These are phyloP conservation scores for Corchorus olitorius DNA, from an alignment of 345 rosid genomes.

Conservation along the genomic window DNA sequence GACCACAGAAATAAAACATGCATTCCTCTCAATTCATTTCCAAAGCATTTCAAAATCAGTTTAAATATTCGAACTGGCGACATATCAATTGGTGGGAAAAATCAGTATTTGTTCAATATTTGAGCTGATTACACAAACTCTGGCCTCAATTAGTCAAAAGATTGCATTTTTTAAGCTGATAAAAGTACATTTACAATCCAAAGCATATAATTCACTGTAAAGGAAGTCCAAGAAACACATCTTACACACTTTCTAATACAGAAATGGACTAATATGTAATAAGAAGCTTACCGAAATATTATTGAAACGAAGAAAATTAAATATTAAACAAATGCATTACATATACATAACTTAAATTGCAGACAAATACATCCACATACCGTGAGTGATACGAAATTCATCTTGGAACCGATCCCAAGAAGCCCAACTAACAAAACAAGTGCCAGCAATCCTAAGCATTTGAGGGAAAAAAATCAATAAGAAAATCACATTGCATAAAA, in stretches of 20 bases:
- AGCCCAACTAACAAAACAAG: slow-evolving; percentile 55
- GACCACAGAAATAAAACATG: too few relatives aligned
- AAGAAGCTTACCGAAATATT: neutral
- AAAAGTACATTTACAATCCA: neutral
- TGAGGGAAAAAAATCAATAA: neutral
- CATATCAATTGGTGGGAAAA: neutral
- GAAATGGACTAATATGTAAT: neutral
- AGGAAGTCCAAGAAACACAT: neutral
- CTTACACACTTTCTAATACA: neutral
- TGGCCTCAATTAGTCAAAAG: neutral
- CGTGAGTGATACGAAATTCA: slow-evolving; percentile 56
- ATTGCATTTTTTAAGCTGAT: neutral
- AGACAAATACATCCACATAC: slow-evolving; percentile 37
- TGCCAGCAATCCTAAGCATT: slow-evolving; percentile 54
- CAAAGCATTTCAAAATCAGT: neutral
- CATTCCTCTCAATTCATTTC: neutral
- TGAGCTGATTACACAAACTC: neutral
- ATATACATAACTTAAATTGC: neutral
- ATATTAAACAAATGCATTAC: neutral
- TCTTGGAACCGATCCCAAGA: slow-evolving; percentile 57
- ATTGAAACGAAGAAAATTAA: neutral
- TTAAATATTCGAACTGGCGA: too few relatives aligned
- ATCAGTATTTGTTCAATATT: neutral
- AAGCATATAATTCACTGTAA: slow-evolving; percentile 4
- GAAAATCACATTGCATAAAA: neutral